Percentiles rank a stretch among this genome's conserved stretches.
These are phyloP conservation scores for Clonostachys solani DNA, from an alignment of 2,329 filamentous ascomycete species.

Conservation along the genomic window DNA sequence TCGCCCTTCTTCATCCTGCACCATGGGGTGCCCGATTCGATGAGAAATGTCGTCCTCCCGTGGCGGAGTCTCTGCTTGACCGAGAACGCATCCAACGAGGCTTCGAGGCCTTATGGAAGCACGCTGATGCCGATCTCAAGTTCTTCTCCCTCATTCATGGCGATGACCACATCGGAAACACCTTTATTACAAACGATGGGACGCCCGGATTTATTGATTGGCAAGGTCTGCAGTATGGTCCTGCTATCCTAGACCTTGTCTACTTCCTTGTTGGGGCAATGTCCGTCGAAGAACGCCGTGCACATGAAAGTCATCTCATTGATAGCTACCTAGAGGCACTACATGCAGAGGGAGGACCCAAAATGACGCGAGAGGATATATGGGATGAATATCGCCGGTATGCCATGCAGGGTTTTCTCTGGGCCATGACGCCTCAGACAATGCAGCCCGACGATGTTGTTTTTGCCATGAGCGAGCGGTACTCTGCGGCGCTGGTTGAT, in stretches of 20 bases:
- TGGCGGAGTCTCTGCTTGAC: slow-evolving; percentile 30
- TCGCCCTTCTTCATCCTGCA: slow-evolving; percentile 23
- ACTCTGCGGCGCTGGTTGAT: slow-evolving; percentile 25
- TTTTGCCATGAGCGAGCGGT: slow-evolving; percentile 20
- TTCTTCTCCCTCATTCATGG: slow-evolving; percentile 28
- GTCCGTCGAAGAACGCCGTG: slow-evolving; percentile 29
- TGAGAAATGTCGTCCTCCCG: slow-evolving; percentile 13
- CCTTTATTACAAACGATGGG: slow-evolving; percentile 29
- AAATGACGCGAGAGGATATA: slow-evolving; percentile 17
- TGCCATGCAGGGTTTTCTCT: not conserved
- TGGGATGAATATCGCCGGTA: slow-evolving; percentile 11
- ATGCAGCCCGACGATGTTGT: slow-evolving; percentile 30
- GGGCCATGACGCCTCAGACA: slow-evolving; percentile 7
- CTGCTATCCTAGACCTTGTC: slow-evolving; percentile 34
- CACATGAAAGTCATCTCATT: slow-evolving; percentile 29
- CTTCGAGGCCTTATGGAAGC: slow-evolving; percentile 25
- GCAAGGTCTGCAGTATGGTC: slow-evolving; percentile 32
- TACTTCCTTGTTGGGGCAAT: slow-evolving; percentile 33
- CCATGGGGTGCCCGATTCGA: slow-evolving; percentile 22
- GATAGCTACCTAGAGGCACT: slow-evolving; percentile 27
- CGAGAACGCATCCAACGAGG: slow-evolving; percentile 24
- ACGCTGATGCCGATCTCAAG: slow-evolving; percentile 28
- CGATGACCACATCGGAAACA: slow-evolving; percentile 36
- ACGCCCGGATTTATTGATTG: slow-evolving; percentile 34
- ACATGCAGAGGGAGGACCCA: slow-evolving; percentile 21